These are phyloP conservation scores for Eutrema salsugineum DNA, from an alignment of 441 rosid genomes.

Conservation along the genomic window DNA sequence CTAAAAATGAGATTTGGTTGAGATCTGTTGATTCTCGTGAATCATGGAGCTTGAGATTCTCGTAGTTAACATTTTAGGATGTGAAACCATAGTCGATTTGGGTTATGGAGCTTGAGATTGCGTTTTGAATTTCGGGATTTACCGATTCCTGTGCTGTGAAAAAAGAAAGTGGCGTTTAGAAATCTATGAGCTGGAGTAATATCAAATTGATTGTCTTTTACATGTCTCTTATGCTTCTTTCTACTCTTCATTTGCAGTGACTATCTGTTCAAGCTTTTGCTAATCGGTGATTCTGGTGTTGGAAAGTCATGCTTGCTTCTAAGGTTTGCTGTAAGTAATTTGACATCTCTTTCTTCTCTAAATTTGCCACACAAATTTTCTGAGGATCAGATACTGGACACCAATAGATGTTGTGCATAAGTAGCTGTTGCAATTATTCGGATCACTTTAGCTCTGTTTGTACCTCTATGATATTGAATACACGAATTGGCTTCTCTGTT, in stretches of 20 bases:
- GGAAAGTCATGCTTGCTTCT: conserved; percentile 76
- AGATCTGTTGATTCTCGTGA: conserved; percentile 27
- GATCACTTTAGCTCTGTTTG: neutral
- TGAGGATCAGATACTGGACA: neutral
- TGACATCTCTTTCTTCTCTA: neutral
- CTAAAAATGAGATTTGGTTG: conserved; percentile 15
- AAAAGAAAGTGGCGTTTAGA: neutral
- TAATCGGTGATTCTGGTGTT: conserved; percentile 84
- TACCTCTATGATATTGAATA: neutral
- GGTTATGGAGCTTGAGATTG: conserved; percentile 4
- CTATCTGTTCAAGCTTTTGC: conserved; percentile 72
- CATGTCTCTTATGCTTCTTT: neutral
- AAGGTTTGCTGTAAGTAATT: conserved; percentile 70
- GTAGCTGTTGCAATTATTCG: neutral
- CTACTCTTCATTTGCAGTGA: conserved; percentile 40
- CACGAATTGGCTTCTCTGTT: neutral
- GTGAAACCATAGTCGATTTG: neutral
- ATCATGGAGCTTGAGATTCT: neutral
- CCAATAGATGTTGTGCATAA: neutral
- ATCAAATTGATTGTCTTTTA: neutral
- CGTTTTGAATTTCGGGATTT: neutral
- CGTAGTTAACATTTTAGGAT: neutral
- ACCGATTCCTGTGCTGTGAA: neutral
- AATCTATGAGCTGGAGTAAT: neutral
- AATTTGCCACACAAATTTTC: neutral